These are phyloP conservation scores for Oryza meridionalis DNA, from an alignment of 176 grass and related monocot genomes.

Conservation along the genomic window DNA sequence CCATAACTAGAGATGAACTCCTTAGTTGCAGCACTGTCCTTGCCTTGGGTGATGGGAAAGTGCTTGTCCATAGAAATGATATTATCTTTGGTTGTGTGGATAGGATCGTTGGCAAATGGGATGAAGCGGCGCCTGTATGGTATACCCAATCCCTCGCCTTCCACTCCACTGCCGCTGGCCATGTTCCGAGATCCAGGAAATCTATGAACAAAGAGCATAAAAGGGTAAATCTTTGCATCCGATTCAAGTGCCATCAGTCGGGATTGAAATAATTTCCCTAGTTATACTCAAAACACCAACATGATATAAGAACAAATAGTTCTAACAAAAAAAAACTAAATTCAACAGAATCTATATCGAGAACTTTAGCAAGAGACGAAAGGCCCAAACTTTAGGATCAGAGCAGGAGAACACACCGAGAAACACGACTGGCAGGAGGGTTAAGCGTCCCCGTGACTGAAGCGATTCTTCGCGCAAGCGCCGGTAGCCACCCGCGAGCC, in stretches of 20 bases:
- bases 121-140: no score
- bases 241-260: no score
- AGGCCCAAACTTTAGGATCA: neutral
- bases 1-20: neutral
- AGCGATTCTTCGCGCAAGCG: neutral
- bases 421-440: neutral
- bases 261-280: no score
- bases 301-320: neutral
- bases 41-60: neutral
- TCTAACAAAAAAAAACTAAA: neutral
- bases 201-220: neutral
- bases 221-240: no score
- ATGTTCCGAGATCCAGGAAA: neutral
- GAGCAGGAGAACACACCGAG: neutral
- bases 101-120: neutral
- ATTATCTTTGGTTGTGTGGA: neutral
- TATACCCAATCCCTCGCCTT: no score
- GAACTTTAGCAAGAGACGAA: neutral
- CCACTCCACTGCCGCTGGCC: no score
- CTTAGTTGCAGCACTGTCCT: neutral
- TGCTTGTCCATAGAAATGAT: neutral
- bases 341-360: neutral
- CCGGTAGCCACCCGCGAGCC: neutral
- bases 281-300: no score
- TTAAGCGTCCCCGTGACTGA: neutral